phyloP scores from a whole-genome alignment of 1,284 basidiomycete genomes.

The Xerocomus nothofagi region DNA sequence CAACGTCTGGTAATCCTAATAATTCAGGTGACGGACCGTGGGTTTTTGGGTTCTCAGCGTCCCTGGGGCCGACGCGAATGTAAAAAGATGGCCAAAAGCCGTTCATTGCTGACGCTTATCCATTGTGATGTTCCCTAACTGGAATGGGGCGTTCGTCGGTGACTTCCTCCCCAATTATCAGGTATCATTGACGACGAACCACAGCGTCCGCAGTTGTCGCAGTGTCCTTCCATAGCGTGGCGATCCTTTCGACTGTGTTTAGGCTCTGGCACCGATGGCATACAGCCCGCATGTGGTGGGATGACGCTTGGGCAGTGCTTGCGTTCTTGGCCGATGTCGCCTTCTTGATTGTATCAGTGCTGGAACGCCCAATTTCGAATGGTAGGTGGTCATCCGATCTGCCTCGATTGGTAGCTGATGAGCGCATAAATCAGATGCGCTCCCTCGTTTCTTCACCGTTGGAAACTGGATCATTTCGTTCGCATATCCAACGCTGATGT shows the following conservation, averaged over 20 bases:
- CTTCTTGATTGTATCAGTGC: conserved; percentile 6
- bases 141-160: conserved; percentile 16
- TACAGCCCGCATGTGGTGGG: conserved; percentile 30
- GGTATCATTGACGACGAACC: background rate
- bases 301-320: conserved; percentile 24
- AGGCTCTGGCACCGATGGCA: conserved; percentile 27
- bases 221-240: conserved; percentile 22
- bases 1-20: background rate
- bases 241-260: conserved; percentile 27
- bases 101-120: background rate
- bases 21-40: background rate
- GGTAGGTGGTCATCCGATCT: background rate
- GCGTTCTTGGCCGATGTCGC: conserved; percentile 20
- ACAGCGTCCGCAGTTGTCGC: conserved; percentile 11
- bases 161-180: background rate
- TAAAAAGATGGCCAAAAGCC: conserved; percentile 6
- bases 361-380: conserved; percentile 13
- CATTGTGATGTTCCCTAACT: conserved; percentile 20
- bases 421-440: background rate
- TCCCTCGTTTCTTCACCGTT: conserved; percentile 13
- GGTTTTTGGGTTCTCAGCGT: background rate
- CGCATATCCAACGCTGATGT: conserved; percentile 25
- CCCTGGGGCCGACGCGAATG: background rate
- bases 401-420: background rate
- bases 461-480: conserved; percentile 22